Conservation (phyloP, 2,329 filamentous ascomycete species). For the Didymella pinodella region DNA sequence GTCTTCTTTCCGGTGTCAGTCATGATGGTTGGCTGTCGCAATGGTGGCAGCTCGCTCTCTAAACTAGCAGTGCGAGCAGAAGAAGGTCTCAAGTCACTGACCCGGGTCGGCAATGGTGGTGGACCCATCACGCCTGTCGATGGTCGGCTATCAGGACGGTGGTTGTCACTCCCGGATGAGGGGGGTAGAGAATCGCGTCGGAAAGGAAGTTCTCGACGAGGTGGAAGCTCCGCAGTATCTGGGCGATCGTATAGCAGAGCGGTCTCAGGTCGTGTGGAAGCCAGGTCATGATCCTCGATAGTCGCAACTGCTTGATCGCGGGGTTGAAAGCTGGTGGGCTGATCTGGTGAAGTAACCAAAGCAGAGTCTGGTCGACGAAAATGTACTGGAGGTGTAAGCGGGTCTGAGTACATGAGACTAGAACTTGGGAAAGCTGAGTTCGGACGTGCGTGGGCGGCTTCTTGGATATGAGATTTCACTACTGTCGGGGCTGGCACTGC, state of each 20-base stretch:
- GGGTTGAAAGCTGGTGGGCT: slow-evolving; percentile 5
- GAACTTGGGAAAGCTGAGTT: slow-evolving; percentile 26
- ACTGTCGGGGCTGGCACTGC: slow-evolving; percentile 25
- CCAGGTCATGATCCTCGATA: slow-evolving; percentile 15
- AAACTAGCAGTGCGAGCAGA: slow-evolving; percentile 27
- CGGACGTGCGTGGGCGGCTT: slow-evolving; percentile 26
- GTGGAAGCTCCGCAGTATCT: slow-evolving; percentile 40
- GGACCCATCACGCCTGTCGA: slow-evolving; percentile 40
- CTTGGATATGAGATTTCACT: slow-evolving; percentile 21
- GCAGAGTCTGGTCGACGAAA: slow-evolving; percentile 39
- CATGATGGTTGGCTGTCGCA: slow-evolving; percentile 47
- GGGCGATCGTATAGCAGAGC: slow-evolving; percentile 29
- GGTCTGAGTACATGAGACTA: slow-evolving; percentile 11
- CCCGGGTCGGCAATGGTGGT: slow-evolving; percentile 43
- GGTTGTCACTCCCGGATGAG: slow-evolving; percentile 36
- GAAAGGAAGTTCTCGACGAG: slow-evolving; percentile 53
- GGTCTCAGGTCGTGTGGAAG: slow-evolving; percentile 28
- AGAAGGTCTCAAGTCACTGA: slow-evolving; percentile 28
- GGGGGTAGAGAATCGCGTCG: slow-evolving; percentile 41
- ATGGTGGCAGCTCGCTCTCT: slow-evolving; percentile 44
- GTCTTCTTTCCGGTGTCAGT: slow-evolving; percentile 15
- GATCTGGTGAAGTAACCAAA: slow-evolving; percentile 8
- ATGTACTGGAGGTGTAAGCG: slow-evolving; percentile 37
- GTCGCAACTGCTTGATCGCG: slow-evolving; percentile 9
- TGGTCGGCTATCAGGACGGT: slow-evolving; percentile 33